These are phyloP conservation scores for Juglanconis sp. DNA, from an alignment of 2,329 filamentous ascomycete species.

Conservation along the genomic window DNA sequence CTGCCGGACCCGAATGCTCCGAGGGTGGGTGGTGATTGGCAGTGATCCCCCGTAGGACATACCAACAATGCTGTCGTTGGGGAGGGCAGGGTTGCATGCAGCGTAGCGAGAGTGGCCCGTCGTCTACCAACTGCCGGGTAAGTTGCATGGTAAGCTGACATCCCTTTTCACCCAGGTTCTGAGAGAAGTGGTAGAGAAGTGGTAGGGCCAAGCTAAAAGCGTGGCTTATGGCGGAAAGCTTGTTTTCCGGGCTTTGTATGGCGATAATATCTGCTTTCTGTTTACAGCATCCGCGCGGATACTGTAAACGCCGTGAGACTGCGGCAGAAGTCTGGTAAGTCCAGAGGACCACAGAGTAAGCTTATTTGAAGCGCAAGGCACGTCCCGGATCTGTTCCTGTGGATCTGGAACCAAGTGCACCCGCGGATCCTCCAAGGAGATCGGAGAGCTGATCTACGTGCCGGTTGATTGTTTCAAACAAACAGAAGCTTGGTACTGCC, in stretches of 20 bases:
- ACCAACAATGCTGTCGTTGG: not conserved
- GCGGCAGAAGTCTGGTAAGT: not conserved
- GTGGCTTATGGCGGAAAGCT: constrained; percentile 7
- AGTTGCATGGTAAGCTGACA: too few species aligned
- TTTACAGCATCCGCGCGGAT: too few species aligned
- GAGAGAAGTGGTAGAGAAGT: too few species aligned
- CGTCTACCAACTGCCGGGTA: too few species aligned
- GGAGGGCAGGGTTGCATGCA: not conserved
- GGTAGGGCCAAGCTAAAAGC: not conserved
- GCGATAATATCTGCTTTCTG: too few species aligned
- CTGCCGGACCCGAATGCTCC: not conserved
- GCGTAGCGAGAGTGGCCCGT: not conserved
- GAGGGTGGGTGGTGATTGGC: not conserved
- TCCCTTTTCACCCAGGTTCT: not conserved
- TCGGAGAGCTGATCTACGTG: not conserved
- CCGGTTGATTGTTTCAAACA: too few species aligned
- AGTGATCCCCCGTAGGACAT: not conserved
- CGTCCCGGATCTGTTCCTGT: not conserved
- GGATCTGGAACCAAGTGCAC: not conserved
- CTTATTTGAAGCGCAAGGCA: not conserved
- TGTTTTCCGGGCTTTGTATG: not conserved
- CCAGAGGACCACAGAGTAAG: not conserved
- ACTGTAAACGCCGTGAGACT: not conserved
- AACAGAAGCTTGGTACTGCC: too few species aligned
- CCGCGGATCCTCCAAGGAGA: not conserved